phyloP scores from a whole-genome alignment of 108 stramenopile genomes.

The Fragilaria crotonensis region DNA sequence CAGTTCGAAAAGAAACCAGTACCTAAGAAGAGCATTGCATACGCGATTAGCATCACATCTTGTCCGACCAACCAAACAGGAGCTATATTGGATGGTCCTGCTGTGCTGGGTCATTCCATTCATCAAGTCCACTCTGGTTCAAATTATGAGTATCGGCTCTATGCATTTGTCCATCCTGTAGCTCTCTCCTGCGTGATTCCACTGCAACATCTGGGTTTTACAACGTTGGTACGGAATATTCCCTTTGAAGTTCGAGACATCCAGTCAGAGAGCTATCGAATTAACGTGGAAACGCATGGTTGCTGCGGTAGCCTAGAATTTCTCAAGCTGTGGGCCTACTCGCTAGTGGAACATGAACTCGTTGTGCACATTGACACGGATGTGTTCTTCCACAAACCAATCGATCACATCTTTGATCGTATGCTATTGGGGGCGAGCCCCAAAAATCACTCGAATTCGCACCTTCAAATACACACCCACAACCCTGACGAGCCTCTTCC shows the following conservation, averaged over 20 bases:
- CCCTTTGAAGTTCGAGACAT: slow-evolving; percentile 49
- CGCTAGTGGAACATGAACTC: slow-evolving; percentile 57
- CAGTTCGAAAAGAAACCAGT: too few species aligned
- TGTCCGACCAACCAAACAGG: neutral
- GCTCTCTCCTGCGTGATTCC: slow-evolving; percentile 21
- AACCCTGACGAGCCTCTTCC: too few species aligned
- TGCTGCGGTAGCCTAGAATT: slow-evolving; percentile 86
- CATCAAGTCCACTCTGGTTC: slow-evolving; percentile 19
- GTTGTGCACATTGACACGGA: slow-evolving; percentile 67
- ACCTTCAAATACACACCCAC: too few species aligned
- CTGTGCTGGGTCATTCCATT: slow-evolving; percentile 55
- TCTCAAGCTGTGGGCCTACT: slow-evolving; percentile 82
- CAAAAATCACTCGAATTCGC: too few species aligned
- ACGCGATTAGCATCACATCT: neutral
- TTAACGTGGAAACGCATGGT: slow-evolving; percentile 24
- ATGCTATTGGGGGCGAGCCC: slow-evolving; percentile 33
- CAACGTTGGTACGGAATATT: slow-evolving; percentile 32
- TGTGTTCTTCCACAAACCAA: slow-evolving; percentile 42
- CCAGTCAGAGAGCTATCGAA: slow-evolving; percentile 6
- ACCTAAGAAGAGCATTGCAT: neutral
- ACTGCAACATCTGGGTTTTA: slow-evolving; percentile 39
- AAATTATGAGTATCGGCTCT: slow-evolving; percentile 32
- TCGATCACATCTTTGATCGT: slow-evolving; percentile 63
- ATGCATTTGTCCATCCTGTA: slow-evolving; percentile 57
- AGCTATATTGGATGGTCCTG: slow-evolving; percentile 33